These are phyloP conservation scores for Saccharum spontaneum DNA, from an alignment of 176 grass and related monocot species.

Conservation along the genomic window DNA sequence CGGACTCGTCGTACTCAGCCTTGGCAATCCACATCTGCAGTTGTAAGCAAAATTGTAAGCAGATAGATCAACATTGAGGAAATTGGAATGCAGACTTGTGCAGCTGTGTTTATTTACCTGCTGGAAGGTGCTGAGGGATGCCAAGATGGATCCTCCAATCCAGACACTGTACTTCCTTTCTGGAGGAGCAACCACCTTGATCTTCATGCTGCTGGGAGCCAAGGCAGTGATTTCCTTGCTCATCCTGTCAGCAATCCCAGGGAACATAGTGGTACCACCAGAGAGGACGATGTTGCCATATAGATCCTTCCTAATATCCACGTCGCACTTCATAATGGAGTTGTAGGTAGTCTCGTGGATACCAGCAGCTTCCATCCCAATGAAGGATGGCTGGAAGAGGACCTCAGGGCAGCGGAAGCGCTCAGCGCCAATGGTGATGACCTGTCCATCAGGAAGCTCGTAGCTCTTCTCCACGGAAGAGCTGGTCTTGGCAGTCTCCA, in stretches of 20 bases:
- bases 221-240: slow-evolving; percentile 95
- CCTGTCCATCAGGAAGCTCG: slow-evolving; percentile 88
- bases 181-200: slow-evolving; percentile 91
- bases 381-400: slow-evolving; percentile 96
- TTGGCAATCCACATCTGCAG: slow-evolving; percentile 97
- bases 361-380: slow-evolving; percentile 97
- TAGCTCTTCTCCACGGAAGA: slow-evolving; percentile 91
- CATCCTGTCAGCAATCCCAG: slow-evolving; percentile 90
- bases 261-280: slow-evolving; percentile 96
- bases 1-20: slow-evolving; percentile 93
- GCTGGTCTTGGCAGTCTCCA: slow-evolving; percentile 83
- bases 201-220: slow-evolving; percentile 99
- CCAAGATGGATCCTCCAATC: slow-evolving; percentile 98
- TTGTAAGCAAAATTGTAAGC: slow-evolving; percentile 37
- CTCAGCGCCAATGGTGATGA: slow-evolving; percentile 93
- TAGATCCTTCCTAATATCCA: slow-evolving; percentile 97
- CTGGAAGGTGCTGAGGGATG: slow-evolving; percentile 97
- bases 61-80: not conserved
- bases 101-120: slow-evolving; percentile 44
- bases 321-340: slow-evolving; percentile 99
- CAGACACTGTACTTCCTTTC: slow-evolving; percentile 96
- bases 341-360: slow-evolving; percentile 99
- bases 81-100: not conserved
- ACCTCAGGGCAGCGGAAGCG: slow-evolving; percentile 97
- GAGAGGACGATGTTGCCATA: slow-evolving; percentile 93